Conservation (phyloP, 495 filamentous ascomycete species). For the Tuber indicum region DNA sequence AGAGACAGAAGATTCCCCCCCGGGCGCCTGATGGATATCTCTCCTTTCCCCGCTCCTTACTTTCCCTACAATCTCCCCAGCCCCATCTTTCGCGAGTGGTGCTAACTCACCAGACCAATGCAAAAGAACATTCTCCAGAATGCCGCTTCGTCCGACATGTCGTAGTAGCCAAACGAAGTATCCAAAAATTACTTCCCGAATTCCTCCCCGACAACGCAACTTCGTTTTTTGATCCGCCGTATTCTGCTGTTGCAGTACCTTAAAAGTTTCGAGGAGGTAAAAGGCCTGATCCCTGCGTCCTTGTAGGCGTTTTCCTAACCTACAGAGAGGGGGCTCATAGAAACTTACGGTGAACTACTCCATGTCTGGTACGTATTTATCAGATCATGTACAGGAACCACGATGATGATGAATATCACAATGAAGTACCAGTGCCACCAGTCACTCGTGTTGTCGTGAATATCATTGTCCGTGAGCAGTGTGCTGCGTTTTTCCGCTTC, state of each 20-base stretch:
- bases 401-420: neutral
- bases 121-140: neutral
- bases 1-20: too few relatives aligned
- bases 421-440: constrained; percentile 5
- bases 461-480: neutral
- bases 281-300: neutral
- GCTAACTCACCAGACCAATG: neutral
- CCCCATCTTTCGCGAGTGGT: neutral
- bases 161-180: neutral
- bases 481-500: too few relatives aligned
- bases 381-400: neutral
- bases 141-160: neutral
- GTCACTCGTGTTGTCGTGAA: neutral
- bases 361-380: neutral
- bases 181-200: neutral
- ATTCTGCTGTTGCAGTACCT: neutral
- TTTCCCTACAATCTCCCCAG: too few relatives aligned
- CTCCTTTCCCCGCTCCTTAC: too few relatives aligned
- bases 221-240: neutral
- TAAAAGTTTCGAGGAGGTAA: neutral
- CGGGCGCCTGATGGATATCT: too few relatives aligned
- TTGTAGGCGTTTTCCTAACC: neutral
- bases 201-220: neutral
- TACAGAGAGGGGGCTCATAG: neutral
- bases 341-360: neutral